phyloP scores from a whole-genome alignment of 345 rosid genomes.

The Populus euphratica region DNA sequence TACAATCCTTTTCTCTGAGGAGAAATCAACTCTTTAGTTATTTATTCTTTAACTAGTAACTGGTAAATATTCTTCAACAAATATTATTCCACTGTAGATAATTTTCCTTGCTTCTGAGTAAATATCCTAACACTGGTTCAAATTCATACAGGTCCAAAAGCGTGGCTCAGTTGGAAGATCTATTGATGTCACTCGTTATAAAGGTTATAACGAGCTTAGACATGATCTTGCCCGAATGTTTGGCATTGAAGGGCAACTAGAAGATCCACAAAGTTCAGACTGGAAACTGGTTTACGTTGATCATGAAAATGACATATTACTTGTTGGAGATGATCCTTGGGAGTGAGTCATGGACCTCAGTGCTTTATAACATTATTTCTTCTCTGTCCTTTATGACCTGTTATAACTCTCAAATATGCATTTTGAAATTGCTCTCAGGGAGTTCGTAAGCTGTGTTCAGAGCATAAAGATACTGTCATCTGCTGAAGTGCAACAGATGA shows the following conservation, averaged over 20 bases:
- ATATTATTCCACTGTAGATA: not conserved
- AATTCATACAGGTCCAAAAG: conserved; percentile 77
- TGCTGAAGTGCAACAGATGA: conserved; percentile 92
- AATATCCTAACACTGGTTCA: conserved; percentile 7
- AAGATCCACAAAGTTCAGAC: conserved; percentile 84
- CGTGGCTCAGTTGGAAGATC: conserved; percentile 97
- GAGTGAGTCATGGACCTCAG: conserved; percentile 52
- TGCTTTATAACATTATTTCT: not conserved
- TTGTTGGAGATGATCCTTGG: conserved; percentile 99
- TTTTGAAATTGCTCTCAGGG: conserved; percentile 49
- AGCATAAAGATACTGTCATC: conserved; percentile 88
- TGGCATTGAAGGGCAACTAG: conserved; percentile 92
- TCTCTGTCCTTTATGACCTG: not conserved
- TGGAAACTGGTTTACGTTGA: conserved; percentile 94
- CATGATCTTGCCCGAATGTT: conserved; percentile 91
- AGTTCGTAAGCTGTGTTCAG: conserved; percentile 83
- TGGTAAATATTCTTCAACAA: not conserved
- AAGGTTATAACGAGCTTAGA: conserved; percentile 76
- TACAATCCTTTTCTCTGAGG: too few relatives aligned
- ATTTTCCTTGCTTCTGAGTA: not conserved
- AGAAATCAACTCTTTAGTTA: too few relatives aligned
- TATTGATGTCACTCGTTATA: conserved; percentile 82
- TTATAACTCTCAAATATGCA: conserved; percentile 1
- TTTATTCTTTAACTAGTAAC: not conserved
- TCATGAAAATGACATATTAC: conserved; percentile 88